These are phyloP conservation scores for Hypoxylon lienhwacheense DNA, from an alignment of 495 filamentous ascomycete genomes.

Conservation along the genomic window DNA sequence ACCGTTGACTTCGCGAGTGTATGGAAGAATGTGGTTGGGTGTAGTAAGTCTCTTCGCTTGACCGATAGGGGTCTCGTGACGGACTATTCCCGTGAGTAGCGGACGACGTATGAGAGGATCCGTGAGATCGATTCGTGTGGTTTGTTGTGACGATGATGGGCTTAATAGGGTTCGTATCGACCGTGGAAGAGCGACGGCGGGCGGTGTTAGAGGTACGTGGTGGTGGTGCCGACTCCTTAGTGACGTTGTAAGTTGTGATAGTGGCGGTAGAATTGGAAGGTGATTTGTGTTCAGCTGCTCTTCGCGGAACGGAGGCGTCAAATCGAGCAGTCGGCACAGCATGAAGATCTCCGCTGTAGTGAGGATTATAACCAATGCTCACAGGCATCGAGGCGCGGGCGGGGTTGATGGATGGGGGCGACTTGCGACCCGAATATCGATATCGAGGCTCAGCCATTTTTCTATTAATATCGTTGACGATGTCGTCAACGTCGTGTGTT, in stretches of 20 bases:
- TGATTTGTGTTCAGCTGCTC: slow-evolving; percentile 32
- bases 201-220: slow-evolving; percentile 45
- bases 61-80: slow-evolving; percentile 50
- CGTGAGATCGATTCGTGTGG: slow-evolving; percentile 35
- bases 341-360: slow-evolving; percentile 48
- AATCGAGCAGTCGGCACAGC: slow-evolving; percentile 45
- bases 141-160: slow-evolving; percentile 54
- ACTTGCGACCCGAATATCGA: slow-evolving; percentile 43
- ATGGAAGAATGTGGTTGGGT: slow-evolving; percentile 55
- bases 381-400: slow-evolving; percentile 52
- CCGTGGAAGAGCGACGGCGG: slow-evolving; percentile 43
- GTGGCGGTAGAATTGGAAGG: slow-evolving; percentile 39
- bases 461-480: slow-evolving; percentile 5
- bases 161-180: slow-evolving; percentile 43
- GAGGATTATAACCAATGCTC: slow-evolving; percentile 43
- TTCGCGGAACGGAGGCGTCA: slow-evolving; percentile 38
- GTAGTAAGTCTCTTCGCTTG: slow-evolving; percentile 55
- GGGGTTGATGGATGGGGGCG: slow-evolving; percentile 50
- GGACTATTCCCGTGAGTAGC: slow-evolving; percentile 47
- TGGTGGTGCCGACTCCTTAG: slow-evolving; percentile 43
- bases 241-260: slow-evolving; percentile 53
- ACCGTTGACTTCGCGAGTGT: slow-evolving; percentile 40
- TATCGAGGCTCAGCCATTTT: slow-evolving; percentile 49
- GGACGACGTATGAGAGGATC: slow-evolving; percentile 35
- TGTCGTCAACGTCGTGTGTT: not conserved